Evolutionary conservation across 345 rosid species (phyloP), one percentile per base, ranked within the genome.

Genomic region (Camelina sativa): DNA sequence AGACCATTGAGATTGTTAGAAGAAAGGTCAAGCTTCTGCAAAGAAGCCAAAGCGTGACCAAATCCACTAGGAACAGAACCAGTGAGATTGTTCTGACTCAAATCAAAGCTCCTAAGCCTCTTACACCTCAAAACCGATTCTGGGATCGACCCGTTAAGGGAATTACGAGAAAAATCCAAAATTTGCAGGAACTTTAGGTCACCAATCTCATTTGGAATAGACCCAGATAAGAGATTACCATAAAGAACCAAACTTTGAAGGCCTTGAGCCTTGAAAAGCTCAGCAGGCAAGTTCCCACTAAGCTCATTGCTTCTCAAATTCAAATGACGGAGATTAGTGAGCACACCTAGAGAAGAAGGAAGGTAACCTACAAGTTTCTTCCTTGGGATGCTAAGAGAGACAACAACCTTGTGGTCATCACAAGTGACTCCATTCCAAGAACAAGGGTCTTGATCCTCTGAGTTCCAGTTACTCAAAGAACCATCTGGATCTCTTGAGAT

Each of bases 401-500:
- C 84, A 15, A 76, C 75, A 66, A 91, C 84, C 34, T 72, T 90
- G n/a, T 59, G 80, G 13, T 92, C 89, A 65, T 87, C 85, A 85
- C 99, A 94, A 59, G 92, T 86, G 78, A 94, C 74, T 73, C 97
- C 97, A 81, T 91, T 91, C 98, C 97, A 94, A 11, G 88, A 86
- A 82, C 97, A 94, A 74, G 95, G 97, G 79, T 71, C 78, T n/a
- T 80, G 90, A 71, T 82, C 74, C 28, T 92, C 89, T 23, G 88
- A 73, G 86, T 88, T 87, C 98, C 97, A 91, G 73, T 85, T 86
- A 46, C 74, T 82, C 40, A 94, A 75, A 67, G 85, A 87, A 74
- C 97, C 88, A 80, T 85, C 85, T 50, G 97, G 97, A 88, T 94
- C 98, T 37, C 67, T 65, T 50, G 76, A 68, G 23, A 90, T 76